Base-by-base conservation (phyloP, 345 rosid species). In the Eucalyptus erythrocorys region DNA sequence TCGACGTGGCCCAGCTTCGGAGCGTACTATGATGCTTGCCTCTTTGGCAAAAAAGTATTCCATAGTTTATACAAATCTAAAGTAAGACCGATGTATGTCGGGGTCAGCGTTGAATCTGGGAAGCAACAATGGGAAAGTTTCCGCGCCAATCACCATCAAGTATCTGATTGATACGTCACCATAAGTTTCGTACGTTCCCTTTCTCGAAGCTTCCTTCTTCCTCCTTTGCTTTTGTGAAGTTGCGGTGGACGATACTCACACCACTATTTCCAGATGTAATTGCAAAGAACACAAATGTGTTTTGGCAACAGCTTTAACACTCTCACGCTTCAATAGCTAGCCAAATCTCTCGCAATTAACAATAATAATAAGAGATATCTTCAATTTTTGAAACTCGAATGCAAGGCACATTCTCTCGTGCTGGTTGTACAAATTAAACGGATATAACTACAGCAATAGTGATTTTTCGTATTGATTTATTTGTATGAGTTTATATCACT, bases 381-480 rank as follows among this genome's bases (percentile, higher is more conserved):
- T 66, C 79, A 32, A 32, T 66, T 66, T 66, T 15, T 3, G 6
- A 32, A 32, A 50, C 10, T 66, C 24, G 1, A 32, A 32, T 66
- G 42, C 42, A 66, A 32, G 22, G 3, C 79, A 32, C 6, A 3
- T 16, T 8, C 40, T 32, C 9, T 7, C 22, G 10, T 4, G 40
- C 11, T 66, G 12, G 12, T 32, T 4, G 6, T 66, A 16, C 0
- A 8, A 9, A 32, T 66, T 5, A 2, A 22, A 3, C 1, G 21
- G 8, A 16, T 66, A 15, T n/a, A 4, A 8, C 21, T 8, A 12
- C 4, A 7, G 34, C 79, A 1, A 16, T 34, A 32, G 79, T 32
- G 8, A 32, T 68, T 32, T 32, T 8, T 32, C 10, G 15, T 8
- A 22, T 2, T 8, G 8, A 50, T 50, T 50, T 50, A 50, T 15